These are phyloP conservation scores for Cladophialophora carrionii DNA, from an alignment of 2,329 filamentous ascomycete genomes.

Conservation along the genomic window DNA sequence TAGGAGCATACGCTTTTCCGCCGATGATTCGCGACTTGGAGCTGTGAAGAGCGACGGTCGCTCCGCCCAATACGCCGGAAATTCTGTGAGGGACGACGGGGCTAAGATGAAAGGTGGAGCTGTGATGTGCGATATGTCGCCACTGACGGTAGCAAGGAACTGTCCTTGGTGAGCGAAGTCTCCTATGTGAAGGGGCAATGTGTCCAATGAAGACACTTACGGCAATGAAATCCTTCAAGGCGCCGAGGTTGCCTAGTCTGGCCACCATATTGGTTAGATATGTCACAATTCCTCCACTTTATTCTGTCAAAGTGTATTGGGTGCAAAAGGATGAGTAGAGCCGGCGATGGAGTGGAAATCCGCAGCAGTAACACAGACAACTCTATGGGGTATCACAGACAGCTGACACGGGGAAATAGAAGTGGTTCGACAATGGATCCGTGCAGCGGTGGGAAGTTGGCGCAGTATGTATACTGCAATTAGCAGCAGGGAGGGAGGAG, in stretches of 20 bases:
- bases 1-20: constrained; percentile 77
- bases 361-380: neutral
- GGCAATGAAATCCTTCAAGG: constrained; percentile 41
- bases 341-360: neutral
- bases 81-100: constrained; percentile 35
- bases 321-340: neutral
- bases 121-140: constrained; percentile 77
- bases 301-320: neutral
- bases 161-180: constrained; percentile 9
- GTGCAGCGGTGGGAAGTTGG: neutral
- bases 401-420: neutral
- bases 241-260: constrained; percentile 37
- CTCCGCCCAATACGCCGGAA: constrained; percentile 73
- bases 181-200: neutral
- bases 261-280: constrained; percentile 29
- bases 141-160: constrained; percentile 79
- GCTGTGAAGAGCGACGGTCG: constrained; percentile 79
- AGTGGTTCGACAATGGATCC: neutral
- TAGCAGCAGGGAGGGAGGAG: neutral
- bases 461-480: constrained; percentile 1
- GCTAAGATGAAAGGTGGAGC: constrained; percentile 53
- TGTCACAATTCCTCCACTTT: neutral
- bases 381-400: constrained; percentile 18
- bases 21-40: constrained; percentile 75
- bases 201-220: constrained; percentile 13